These are phyloP conservation scores for Botrytis byssoidea DNA, from an alignment of 2,329 filamentous ascomycete genomes.

Conservation along the genomic window DNA sequence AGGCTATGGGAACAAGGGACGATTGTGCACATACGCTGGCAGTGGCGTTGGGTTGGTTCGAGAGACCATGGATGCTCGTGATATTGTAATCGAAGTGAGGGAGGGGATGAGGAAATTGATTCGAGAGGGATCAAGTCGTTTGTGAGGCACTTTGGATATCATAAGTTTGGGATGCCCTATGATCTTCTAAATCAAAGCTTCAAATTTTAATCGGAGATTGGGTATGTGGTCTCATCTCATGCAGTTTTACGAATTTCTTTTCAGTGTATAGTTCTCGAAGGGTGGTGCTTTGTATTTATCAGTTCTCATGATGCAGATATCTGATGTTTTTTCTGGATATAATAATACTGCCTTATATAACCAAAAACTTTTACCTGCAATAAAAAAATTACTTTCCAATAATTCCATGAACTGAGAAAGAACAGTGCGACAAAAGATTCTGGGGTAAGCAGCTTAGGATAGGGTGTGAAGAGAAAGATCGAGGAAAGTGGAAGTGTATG, in stretches of 20 bases:
- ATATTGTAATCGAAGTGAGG: conserved; percentile 45
- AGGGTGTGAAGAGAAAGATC: not conserved
- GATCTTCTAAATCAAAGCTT: not conserved
- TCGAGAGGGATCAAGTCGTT: conserved; percentile 11
- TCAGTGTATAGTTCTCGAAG: not conserved
- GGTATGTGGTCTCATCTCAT: not conserved
- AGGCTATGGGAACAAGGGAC: conserved; percentile 51
- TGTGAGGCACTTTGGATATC: conserved; percentile 3
- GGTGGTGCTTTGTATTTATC: not conserved
- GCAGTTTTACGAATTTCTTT: not conserved
- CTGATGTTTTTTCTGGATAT: not conserved
- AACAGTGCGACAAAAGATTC: not conserved
- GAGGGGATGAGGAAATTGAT: conserved; percentile 15
- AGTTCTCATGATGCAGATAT: not conserved
- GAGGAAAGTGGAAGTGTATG: not conserved
- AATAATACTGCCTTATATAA: not conserved
- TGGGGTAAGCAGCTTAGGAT: too few species aligned
- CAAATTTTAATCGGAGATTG: not conserved
- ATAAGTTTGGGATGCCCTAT: not conserved
- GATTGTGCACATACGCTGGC: conserved; percentile 62
- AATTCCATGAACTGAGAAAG: not conserved
- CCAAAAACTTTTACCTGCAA: not conserved
- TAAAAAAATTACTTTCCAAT: not conserved
- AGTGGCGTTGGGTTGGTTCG: conserved; percentile 59
- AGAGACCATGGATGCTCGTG: conserved; percentile 48